Evolutionary conservation across 1,139 yeast species (phyloP).

Genomic region (Lodderomyces parapsilosis): DNA sequence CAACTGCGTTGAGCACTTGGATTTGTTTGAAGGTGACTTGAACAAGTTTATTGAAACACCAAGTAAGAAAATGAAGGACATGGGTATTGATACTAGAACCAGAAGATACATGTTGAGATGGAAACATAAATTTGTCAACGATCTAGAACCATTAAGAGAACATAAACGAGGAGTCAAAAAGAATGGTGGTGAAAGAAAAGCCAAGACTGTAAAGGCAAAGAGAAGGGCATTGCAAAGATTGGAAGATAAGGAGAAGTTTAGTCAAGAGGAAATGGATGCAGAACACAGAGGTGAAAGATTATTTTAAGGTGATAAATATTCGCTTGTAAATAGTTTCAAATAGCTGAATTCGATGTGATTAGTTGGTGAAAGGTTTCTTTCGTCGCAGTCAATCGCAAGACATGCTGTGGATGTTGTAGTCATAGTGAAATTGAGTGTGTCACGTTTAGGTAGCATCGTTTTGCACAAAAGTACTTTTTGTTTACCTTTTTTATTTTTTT

Average conservation of each 20-base stretch:
- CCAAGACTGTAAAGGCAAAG: slow-evolving; percentile 67
- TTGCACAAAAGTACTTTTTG: not conserved
- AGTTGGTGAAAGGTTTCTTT: too few species aligned
- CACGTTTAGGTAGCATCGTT: not conserved
- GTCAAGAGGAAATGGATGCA: slow-evolving; percentile 26
- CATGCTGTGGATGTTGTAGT: too few species aligned
- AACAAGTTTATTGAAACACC: slow-evolving; percentile 58
- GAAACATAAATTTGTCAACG: slow-evolving; percentile 49
- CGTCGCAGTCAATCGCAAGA: too few species aligned
- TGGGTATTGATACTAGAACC: slow-evolving; percentile 76
- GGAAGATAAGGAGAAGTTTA: slow-evolving; percentile 36
- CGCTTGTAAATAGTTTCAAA: not conserved
- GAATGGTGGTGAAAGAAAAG: slow-evolving; percentile 87
- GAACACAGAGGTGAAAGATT: slow-evolving; percentile 32
- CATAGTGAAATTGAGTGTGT: too few species aligned
- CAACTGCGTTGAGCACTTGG: slow-evolving; percentile 62
- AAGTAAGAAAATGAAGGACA: slow-evolving; percentile 61
- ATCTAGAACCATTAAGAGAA: slow-evolving; percentile 58
- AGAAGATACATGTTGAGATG: slow-evolving; percentile 64
- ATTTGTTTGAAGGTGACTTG: slow-evolving; percentile 73
- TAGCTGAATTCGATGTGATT: not conserved
- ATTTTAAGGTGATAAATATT: slow-evolving; percentile 18
- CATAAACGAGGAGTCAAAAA: slow-evolving; percentile 70
- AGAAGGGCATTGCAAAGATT: slow-evolving; percentile 60
- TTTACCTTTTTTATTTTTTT: not conserved